These are phyloP conservation scores for Barnettozyma hawaiiensis DNA, from an alignment of 1,139 yeast genomes.

Conservation along the genomic window DNA sequence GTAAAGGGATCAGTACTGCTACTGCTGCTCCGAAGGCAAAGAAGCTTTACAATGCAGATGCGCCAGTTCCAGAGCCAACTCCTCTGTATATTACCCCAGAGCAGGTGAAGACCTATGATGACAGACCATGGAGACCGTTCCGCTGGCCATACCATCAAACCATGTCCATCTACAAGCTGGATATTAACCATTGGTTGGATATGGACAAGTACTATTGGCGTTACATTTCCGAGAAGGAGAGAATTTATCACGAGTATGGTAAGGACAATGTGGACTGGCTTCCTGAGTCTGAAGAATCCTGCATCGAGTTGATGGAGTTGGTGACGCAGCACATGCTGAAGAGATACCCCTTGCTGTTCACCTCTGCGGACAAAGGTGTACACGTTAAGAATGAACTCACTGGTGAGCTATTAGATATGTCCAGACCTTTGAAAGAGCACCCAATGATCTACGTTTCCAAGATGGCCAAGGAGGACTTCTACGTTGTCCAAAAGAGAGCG, in stretches of 20 bases:
- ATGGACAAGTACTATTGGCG: constrained; percentile 73
- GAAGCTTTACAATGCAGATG: constrained; percentile 27
- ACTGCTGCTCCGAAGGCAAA: constrained; percentile 9
- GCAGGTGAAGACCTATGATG: constrained; percentile 58
- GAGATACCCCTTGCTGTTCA: constrained; percentile 60
- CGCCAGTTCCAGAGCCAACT: constrained; percentile 45
- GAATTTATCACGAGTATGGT: constrained; percentile 54
- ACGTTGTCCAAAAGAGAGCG: constrained; percentile 47
- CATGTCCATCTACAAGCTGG: constrained; percentile 66
- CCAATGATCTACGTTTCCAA: constrained; percentile 60
- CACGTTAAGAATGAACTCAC: constrained; percentile 57
- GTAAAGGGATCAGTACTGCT: constrained; percentile 2
- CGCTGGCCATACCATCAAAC: constrained; percentile 80
- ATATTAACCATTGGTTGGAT: constrained; percentile 70
- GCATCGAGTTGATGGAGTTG: constrained; percentile 56
- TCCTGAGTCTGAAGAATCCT: constrained; percentile 62
- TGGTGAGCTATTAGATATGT: constrained; percentile 54
- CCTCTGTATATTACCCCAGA: constrained; percentile 65
- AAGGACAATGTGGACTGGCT: constrained; percentile 59
- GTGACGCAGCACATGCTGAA: constrained; percentile 54
- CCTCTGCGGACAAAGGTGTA: constrained; percentile 43
- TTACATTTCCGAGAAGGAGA: constrained; percentile 55
- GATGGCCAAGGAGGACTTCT: constrained; percentile 72
- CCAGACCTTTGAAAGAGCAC: constrained; percentile 53
- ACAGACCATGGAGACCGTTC: constrained; percentile 78